Evolutionary conservation across 306 rosid genomes (phyloP).

Genomic region (Arachis hypogaea): DNA sequence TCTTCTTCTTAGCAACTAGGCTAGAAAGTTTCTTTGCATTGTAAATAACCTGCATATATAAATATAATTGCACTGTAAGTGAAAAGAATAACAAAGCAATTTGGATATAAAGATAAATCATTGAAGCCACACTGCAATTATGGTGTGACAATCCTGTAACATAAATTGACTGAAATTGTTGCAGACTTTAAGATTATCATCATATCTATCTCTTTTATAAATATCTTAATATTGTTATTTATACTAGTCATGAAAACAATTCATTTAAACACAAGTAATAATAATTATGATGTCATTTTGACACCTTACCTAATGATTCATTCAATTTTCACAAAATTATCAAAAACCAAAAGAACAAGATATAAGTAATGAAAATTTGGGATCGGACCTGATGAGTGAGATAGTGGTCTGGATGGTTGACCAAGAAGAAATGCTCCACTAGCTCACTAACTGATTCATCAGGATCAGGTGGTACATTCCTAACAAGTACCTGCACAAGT

Average conservation of each 20-base stretch:
- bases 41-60: slow-evolving; percentile 72
- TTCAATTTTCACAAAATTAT: background rate
- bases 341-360: background rate
- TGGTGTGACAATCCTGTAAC: too few relatives aligned
- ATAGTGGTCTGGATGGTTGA: slow-evolving; percentile 92
- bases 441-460: slow-evolving; percentile 89
- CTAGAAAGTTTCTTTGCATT: slow-evolving; percentile 80
- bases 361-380: slow-evolving; percentile 1
- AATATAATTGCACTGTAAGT: slow-evolving; percentile 29
- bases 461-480: slow-evolving; percentile 95
- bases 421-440: slow-evolving; percentile 98
- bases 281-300: slow-evolving; percentile 2
- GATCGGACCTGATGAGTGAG: slow-evolving; percentile 81
- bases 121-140: too few relatives aligned
- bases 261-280: background rate
- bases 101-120: background rate
- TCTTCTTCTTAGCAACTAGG: slow-evolving; percentile 80
- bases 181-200: background rate
- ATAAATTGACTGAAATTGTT: too few relatives aligned
- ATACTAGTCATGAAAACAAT: slow-evolving; percentile 17
- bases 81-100: background rate
- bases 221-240: slow-evolving; percentile 1
- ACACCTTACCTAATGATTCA: slow-evolving; percentile 12
- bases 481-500: slow-evolving; percentile 75
- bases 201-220: slow-evolving; percentile 1